phyloP scores from a whole-genome alignment of 2,329 filamentous ascomycete species.

The Verticillium zaregamsianum region DNA sequence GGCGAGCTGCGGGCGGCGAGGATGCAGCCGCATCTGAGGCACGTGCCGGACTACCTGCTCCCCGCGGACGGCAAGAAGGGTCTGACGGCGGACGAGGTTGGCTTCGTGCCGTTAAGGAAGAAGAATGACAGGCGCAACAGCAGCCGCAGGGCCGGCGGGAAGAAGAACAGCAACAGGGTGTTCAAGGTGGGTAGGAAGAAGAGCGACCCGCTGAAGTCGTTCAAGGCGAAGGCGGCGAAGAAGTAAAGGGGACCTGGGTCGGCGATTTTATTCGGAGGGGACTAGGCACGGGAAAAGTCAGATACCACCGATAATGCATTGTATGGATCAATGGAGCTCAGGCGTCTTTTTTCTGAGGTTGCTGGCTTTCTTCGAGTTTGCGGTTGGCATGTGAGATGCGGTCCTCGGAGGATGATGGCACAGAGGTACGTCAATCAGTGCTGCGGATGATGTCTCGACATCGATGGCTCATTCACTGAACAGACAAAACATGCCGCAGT shows the following conservation, averaged over 20 bases:
- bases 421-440: too few relatives aligned
- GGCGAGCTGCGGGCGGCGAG: constrained; percentile 78
- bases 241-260: constrained; percentile 27
- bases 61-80: constrained; percentile 64
- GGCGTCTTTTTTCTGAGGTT: neutral
- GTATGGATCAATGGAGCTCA: neutral
- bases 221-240: constrained; percentile 57
- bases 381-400: neutral
- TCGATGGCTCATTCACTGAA: too few relatives aligned
- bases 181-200: constrained; percentile 58
- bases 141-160: constrained; percentile 32
- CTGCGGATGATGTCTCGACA: too few relatives aligned
- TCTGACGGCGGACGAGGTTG: constrained; percentile 61
- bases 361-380: neutral
- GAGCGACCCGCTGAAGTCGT: constrained; percentile 82
- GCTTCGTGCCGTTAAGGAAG: constrained; percentile 69
- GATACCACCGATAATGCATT: neutral
- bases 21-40: constrained; percentile 75
- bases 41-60: constrained; percentile 90
- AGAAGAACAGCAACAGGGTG: constrained; percentile 43
- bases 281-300: neutral
- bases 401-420: too few relatives aligned
- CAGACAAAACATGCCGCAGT: too few relatives aligned
- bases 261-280: neutral
- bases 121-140: constrained; percentile 1